Conservation (phyloP, 441 rosid species). For the Viola pubescens region DNA sequence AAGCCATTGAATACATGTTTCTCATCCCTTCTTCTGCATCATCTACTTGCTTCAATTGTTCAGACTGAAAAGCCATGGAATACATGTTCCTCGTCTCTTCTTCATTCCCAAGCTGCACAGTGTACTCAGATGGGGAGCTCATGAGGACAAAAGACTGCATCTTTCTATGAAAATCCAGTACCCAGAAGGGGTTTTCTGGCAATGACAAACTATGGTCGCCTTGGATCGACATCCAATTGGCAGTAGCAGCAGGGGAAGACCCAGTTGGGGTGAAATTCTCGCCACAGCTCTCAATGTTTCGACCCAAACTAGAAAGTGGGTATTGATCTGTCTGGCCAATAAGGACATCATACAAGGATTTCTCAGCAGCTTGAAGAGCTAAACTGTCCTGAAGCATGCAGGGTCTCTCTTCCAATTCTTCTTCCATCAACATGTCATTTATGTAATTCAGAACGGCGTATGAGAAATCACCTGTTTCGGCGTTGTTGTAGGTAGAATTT, state of each 20-base stretch:
- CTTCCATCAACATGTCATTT: constrained; percentile 75
- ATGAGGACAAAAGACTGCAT: too few relatives aligned
- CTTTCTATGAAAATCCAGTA: too few relatives aligned
- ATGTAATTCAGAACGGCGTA: constrained; percentile 26
- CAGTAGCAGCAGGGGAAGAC: constrained; percentile 7
- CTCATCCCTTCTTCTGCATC: constrained; percentile 33
- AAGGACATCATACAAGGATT: constrained; percentile 58
- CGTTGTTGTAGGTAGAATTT: constrained; percentile 18
- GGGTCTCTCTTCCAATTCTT: constrained; percentile 52
- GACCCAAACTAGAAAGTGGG: constrained; percentile 11
- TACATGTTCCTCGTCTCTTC: constrained; percentile 47
- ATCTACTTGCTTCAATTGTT: constrained; percentile 3
- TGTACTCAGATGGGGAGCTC: too few relatives aligned
- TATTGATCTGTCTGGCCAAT: constrained; percentile 38
- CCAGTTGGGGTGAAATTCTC: constrained; percentile 9
- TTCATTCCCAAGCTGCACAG: constrained; percentile 11
- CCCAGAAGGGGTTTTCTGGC: too few relatives aligned
- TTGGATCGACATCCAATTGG: constrained; percentile 13
- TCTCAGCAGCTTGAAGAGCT: constrained; percentile 82
- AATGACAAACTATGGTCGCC: background rate
- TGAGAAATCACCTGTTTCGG: constrained; percentile 13
- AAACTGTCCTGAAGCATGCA: constrained; percentile 74
- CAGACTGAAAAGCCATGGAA: constrained; percentile 37
- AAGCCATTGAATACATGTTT: constrained; percentile 50
- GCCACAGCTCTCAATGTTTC: constrained; percentile 7